A percentile compares a stretch with the other conserved stretches of the same genome.
phyloP scores from a whole-genome alignment of 2,329 filamentous ascomycete genomes.

The Pseudogymnoascus sp. region DNA sequence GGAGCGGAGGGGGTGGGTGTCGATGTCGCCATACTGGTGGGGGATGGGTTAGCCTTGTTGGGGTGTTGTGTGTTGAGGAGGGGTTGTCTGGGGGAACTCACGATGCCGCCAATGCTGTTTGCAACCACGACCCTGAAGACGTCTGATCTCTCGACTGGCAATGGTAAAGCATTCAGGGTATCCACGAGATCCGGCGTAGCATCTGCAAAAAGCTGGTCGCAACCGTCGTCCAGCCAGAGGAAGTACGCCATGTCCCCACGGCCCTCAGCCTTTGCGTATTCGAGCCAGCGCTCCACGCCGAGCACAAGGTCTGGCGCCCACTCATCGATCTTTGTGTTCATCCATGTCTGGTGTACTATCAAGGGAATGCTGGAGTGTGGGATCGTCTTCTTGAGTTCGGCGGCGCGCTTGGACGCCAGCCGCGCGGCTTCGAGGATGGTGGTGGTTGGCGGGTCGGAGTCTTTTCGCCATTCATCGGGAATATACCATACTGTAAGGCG shows the following conservation, averaged over 20 bases:
- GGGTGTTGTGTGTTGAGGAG: background rate
- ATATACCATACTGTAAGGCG: conserved; percentile 10
- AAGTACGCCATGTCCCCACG: conserved; percentile 26
- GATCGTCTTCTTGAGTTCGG: conserved; percentile 11
- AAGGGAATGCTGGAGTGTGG: conserved; percentile 25
- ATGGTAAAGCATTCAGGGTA: conserved; percentile 20
- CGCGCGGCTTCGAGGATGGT: conserved; percentile 26
- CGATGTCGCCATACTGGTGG: conserved; percentile 28
- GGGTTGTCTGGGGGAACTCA: background rate
- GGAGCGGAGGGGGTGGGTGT: conserved; percentile 25
- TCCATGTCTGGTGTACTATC: conserved; percentile 31
- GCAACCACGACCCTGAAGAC: conserved; percentile 29
- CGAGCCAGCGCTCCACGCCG: conserved; percentile 27
- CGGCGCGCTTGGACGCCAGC: conserved; percentile 19
- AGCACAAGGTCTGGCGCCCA: conserved; percentile 23
- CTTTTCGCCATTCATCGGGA: conserved; percentile 3
- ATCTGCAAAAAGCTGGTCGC: conserved; percentile 22
- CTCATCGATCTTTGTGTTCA: conserved; percentile 21
- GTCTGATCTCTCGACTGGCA: conserved; percentile 27
- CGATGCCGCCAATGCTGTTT: conserved; percentile 21
- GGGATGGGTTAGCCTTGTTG: background rate
- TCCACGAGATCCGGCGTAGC: conserved; percentile 23
- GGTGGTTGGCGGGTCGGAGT: conserved; percentile 13
- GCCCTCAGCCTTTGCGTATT: conserved; percentile 15
- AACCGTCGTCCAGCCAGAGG: conserved; percentile 30